A percentile compares a stretch with the other conserved stretches of the same genome.
Conservation (phyloP, 208 protist species). For the Porcisia deanei region DNA sequence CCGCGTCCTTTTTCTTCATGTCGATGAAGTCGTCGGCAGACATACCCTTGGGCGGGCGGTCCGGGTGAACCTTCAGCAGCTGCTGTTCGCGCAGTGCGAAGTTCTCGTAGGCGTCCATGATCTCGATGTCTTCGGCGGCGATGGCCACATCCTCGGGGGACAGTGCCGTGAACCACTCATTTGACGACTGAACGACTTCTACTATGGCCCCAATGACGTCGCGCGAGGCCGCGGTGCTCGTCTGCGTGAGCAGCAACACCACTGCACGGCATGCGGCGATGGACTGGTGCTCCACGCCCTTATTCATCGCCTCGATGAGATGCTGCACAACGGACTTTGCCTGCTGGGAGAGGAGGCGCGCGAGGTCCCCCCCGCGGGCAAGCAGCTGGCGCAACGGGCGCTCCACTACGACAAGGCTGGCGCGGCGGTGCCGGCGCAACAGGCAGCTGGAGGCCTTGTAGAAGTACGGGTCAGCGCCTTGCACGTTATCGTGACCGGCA, state of each 20-base stretch:
- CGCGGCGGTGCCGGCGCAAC: constrained; percentile 23
- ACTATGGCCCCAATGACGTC: constrained; percentile 40
- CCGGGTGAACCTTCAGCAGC: constrained; percentile 78
- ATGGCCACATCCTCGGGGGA: constrained; percentile 72
- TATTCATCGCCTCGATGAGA: constrained; percentile 37
- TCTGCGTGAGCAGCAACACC: constrained; percentile 60
- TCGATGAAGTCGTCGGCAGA: constrained; percentile 82
- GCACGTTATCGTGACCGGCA: constrained; percentile 77
- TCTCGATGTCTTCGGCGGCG: constrained; percentile 50
- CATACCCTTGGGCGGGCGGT: constrained; percentile 84
- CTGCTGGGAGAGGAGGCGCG: constrained; percentile 54
- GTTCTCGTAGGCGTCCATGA: constrained; percentile 63
- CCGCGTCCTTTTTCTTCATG: constrained; percentile 76
- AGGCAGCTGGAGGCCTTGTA: constrained; percentile 38
- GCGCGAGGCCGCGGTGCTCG: constrained; percentile 37
- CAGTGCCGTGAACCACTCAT: constrained; percentile 58
- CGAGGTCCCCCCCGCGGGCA: constrained; percentile 17
- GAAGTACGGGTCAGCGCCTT: constrained; percentile 70
- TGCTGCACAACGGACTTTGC: constrained; percentile 33
- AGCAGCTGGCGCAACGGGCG: constrained; percentile 27
- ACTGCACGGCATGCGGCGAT: constrained; percentile 75
- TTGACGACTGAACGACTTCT: constrained; percentile 38
- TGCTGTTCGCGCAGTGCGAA: constrained; percentile 59
- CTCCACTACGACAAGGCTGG: constrained; percentile 28
- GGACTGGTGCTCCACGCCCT: constrained; percentile 38